Evolutionary conservation across 2,329 filamentous ascomycete genomes (phyloP).

Genomic region (Amphichorda felina): DNA sequence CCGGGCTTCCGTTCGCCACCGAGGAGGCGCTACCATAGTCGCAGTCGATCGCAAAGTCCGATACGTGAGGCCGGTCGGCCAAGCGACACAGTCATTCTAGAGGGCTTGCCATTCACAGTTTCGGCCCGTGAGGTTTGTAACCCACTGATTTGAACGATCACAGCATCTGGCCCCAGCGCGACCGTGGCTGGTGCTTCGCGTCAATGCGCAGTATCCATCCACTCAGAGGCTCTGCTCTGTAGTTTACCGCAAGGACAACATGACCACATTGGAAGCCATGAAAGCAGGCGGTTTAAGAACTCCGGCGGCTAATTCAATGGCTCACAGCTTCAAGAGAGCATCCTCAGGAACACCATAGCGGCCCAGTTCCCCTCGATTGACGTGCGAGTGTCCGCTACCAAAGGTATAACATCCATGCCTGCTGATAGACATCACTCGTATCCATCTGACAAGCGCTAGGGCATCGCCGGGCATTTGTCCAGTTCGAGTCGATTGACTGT

Average conservation of each 20-base stretch:
- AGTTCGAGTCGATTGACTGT: constrained; percentile 26
- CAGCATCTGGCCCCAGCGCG: too few relatives aligned
- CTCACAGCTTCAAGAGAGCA: constrained; percentile 21
- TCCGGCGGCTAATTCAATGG: constrained; percentile 10
- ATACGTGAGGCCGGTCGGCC: constrained; percentile 26
- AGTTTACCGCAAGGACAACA: neutral
- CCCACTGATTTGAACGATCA: neutral
- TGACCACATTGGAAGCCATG: neutral
- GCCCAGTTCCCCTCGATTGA: constrained; percentile 24
- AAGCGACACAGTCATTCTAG: constrained; percentile 41
- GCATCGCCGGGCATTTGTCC: constrained; percentile 26
- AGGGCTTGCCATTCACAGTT: constrained; percentile 36
- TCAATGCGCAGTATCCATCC: too few relatives aligned
- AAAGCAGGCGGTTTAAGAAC: neutral
- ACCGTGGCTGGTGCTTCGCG: neutral
- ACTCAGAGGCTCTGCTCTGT: neutral
- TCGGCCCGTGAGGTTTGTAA: constrained; percentile 38
- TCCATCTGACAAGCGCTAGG: constrained; percentile 17
- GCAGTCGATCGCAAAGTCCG: constrained; percentile 21
- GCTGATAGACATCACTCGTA: neutral
- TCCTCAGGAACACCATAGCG: constrained; percentile 20
- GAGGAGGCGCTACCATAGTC: constrained; percentile 10
- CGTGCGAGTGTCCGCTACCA: constrained; percentile 22
- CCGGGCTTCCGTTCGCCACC: constrained; percentile 13
- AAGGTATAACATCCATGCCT: constrained; percentile 12